Base-by-base conservation (phyloP, 306 rosid species). In the Lathyrus sativus region DNA sequence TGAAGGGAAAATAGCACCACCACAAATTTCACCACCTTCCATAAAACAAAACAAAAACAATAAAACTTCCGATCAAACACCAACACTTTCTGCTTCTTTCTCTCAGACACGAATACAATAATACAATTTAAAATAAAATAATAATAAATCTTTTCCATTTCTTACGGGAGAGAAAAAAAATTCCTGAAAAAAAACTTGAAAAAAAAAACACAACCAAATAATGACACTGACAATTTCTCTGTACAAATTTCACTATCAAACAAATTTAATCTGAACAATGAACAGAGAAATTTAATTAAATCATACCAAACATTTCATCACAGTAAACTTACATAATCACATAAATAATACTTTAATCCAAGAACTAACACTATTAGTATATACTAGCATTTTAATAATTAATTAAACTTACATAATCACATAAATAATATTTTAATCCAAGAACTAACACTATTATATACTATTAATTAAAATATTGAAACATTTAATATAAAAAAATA, bases 1-100 rank as follows among this genome's bases (percentile, higher is more conserved):
- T 4, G 65, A 69, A 72, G 65, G 84, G 73, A 80, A 56, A 64
- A 73, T 65, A 82, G 75, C 71, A 79, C 50, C 62, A 39, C 17
- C 22, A 24, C 46, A 29, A 74, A 59, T 85, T 35, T 59, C 74
- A 66, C 37, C 79, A 78, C 73, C 73, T 67, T 66, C 48, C 58
- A 55, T 38, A 59, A 53, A 59, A 62, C 67, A 62, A 62, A 14
- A 59, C 65, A 43, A 41, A 74, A 18, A 3, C 54, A 48, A 59
- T 50, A 70, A 8, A 26, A 38, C 24, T 65, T 60, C 26, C 53
- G 70, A 50, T 67, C 22, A 49, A 50, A 71, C 17, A 49, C 11
- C 65, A 24, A 61, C 89, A 70, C 91, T 88, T 90, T 93, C 90
- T 90, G 97, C 92, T 85, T 81, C 91, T 90, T 72, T 76, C 89